Base-by-base conservation (phyloP, 2,329 filamentous ascomycete genomes). In the Bipolaris bicolor region DNA sequence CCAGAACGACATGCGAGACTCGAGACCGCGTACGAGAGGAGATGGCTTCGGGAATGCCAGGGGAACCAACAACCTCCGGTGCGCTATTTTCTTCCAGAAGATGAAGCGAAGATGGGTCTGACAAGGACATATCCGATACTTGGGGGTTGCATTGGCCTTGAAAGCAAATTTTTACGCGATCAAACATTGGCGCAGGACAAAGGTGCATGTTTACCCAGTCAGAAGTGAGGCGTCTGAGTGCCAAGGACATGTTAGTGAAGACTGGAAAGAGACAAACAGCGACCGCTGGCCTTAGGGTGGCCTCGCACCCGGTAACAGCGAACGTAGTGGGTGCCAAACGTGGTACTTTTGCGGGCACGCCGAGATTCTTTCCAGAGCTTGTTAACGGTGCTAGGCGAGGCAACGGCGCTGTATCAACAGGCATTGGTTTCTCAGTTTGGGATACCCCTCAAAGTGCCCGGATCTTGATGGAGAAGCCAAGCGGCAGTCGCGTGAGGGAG, bases 151-250 rank as follows among this genome's bases (percentile, higher is more conserved):
- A 57, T 44, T 47, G 54, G 10, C 37, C 37, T 16, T 53, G 54
- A 34, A 41, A 10, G 29, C 44, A 41, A 53, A 43, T 43, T 48
- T 57, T 57, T 46, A 50, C 49, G 22, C 49, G 44, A 50, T 48
- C 43, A 53, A 44, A 57, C 31, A 43, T 48, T 50, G 54, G 54
- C 43, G 26, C 33, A n/a, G 15, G 13, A 47, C 11, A 31, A 51
- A 43, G 31, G 11, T 24, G 24, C 50, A 43, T 39, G 44, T 53
- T 33, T 49, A 53, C 31, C 18, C 29, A 48, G 29, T 49, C 39
- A 50, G 52, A 53, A 57, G 54, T 57, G 54, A 57, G 54, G 54
- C 52, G 36, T n/a, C 33, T 29, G 49, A 16, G 34, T 34, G 44
- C 49, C 22, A 47, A 52, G 50, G 31, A 20, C 20, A 29, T 18